These are phyloP conservation scores for Hypoxylon intermedium DNA, from an alignment of 495 filamentous ascomycete genomes.

Conservation along the genomic window DNA sequence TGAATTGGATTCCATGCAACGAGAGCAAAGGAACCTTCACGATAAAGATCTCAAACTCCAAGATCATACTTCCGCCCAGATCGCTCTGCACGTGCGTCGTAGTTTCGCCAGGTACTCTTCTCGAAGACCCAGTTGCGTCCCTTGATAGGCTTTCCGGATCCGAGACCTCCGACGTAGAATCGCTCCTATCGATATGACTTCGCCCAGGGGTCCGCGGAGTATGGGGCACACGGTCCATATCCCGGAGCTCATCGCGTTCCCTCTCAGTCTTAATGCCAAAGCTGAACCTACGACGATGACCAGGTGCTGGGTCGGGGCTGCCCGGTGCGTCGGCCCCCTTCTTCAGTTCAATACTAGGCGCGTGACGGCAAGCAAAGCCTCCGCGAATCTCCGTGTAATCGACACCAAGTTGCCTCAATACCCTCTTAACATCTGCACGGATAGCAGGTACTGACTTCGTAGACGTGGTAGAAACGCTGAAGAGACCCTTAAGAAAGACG, in stretches of 20 bases:
- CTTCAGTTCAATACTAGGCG: constrained; percentile 87
- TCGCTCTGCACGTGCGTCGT: constrained; percentile 87
- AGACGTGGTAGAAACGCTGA: constrained; percentile 96
- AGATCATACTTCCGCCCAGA: constrained; percentile 75
- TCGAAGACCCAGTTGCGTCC: constrained; percentile 46
- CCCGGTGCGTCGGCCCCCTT: constrained; percentile 66
- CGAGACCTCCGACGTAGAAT: constrained; percentile 80
- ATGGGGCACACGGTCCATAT: constrained; percentile 54
- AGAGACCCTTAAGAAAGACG: constrained; percentile 95
- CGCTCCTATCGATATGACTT: constrained; percentile 69
- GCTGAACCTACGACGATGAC: constrained; percentile 79
- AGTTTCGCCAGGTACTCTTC: constrained; percentile 75
- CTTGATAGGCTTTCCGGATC: constrained; percentile 68
- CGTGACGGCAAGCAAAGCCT: constrained; percentile 87
- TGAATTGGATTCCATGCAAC: constrained; percentile 97
- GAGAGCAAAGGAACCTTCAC: constrained; percentile 96
- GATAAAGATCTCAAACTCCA: constrained; percentile 95
- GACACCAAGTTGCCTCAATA: constrained; percentile 85
- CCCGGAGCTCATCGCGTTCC: constrained; percentile 65
- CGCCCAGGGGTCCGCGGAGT: constrained; percentile 54
- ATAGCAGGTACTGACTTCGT: constrained; percentile 86
- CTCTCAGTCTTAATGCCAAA: constrained; percentile 72
- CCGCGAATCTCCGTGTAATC: constrained; percentile 91
- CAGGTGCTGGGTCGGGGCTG: constrained; percentile 58
- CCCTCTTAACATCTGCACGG: constrained; percentile 88